A percentile compares a stretch with the other conserved stretches of the same genome.
phyloP scores from a whole-genome alignment of 768 basidiomycete genomes.

The Pisolithus orientalis region DNA sequence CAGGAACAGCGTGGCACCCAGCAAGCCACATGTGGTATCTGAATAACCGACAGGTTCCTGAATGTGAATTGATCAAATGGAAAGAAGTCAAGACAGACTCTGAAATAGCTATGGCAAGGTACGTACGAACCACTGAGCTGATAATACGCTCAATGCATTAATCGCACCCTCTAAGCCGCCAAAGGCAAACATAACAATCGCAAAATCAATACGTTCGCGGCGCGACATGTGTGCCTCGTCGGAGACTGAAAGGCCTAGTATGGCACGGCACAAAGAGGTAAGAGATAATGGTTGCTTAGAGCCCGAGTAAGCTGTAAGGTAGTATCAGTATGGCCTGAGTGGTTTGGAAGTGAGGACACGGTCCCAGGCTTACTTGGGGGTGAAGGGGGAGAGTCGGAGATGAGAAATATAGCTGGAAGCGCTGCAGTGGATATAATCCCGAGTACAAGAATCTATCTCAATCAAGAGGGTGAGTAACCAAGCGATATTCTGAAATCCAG shows the following conservation, averaged over 20 bases:
- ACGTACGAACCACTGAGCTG: slow-evolving; percentile 62
- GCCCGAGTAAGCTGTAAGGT: slow-evolving; percentile 53
- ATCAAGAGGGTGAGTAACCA: neutral
- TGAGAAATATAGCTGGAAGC: slow-evolving; percentile 51
- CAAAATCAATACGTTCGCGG: slow-evolving; percentile 68
- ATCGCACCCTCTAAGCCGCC: slow-evolving; percentile 60
- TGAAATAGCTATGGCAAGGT: neutral
- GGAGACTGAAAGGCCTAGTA: slow-evolving; percentile 39
- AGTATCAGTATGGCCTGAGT: neutral
- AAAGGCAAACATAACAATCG: slow-evolving; percentile 52
- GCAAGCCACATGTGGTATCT: slow-evolving; percentile 54
- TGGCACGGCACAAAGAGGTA: slow-evolving; percentile 45
- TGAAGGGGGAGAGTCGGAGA: slow-evolving; percentile 57
- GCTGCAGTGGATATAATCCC: slow-evolving; percentile 65
- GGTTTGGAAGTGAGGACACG: neutral
- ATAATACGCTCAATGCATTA: slow-evolving; percentile 60
- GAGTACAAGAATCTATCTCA: slow-evolving; percentile 57
- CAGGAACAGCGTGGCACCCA: slow-evolving; percentile 64
- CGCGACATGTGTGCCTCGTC: slow-evolving; percentile 50
- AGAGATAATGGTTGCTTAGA: slow-evolving; percentile 54
- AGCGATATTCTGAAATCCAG: neutral
- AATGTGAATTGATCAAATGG: neutral
- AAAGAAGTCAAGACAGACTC: neutral
- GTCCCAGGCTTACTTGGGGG: slow-evolving; percentile 59
- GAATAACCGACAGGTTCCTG: slow-evolving; percentile 74